Base-by-base conservation (phyloP, 2,329 filamentous ascomycete genomes). In the Colletotrichum limetticola region DNA sequence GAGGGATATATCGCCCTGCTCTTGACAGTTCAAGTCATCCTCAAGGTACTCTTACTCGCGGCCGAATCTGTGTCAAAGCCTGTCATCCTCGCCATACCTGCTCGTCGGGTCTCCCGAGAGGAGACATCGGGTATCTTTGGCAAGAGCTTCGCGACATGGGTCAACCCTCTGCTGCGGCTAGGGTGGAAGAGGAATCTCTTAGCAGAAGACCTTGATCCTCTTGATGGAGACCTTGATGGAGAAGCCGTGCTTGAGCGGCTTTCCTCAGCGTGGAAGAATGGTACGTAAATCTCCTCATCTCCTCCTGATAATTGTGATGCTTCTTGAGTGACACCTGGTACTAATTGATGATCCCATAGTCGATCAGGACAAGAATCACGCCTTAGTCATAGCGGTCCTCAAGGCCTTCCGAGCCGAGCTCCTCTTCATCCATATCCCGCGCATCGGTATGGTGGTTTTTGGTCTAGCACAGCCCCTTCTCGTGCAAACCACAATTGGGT, bases 381-480 rank as follows among this genome's bases (percentile, higher is more conserved):
- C 69, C 4, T 58, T 72, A 2, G 37, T 19, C 0, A 0, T 72
- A 0, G 53, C 69, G 1, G 65, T 68, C 8, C 9, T 72, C 2
- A 68, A 62, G 1, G 42, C 65, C 0, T 72, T 68, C n/a, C 57
- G 12, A 9, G 19, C 28, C 19, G 65, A 72, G 7, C 42, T 87
- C 1, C 49, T 79, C 1, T 63, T 76, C 5, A 80, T 80, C n/a
- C 71, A 76, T 9, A 70, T 79, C 4, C 79, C 80, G 0, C 78
- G 80, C 1, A n/a, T 81, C 32, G 76, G 75, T 1, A 78, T 78
- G 53, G 76, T 80, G 1, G 85, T 77, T 5, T 85, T 87, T 75
- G 82, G 76, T 9, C 85, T 86, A 60, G 79, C 82, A 4, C 86
- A 87, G 35, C 85, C 86, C 0, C 83, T 87, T 26, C 80, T 87